Evolutionary conservation across 495 filamentous ascomycete genomes (phyloP), one percentile per base, ranked within the genome.

Genomic region (Podospora pseudocomata): DNA sequence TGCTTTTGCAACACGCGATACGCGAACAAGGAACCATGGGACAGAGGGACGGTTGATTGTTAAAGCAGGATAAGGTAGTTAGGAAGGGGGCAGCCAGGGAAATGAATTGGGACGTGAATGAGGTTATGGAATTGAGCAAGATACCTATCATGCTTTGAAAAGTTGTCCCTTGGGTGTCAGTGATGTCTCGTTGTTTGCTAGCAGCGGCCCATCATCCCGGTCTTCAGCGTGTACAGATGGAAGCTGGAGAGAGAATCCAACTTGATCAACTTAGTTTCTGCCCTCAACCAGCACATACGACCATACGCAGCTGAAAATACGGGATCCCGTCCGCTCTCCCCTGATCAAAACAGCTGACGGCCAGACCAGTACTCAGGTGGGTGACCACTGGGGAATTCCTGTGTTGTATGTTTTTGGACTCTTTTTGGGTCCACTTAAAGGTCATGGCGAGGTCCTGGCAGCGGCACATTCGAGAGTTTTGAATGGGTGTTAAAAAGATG

Each of bases 311-410:
- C 16, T 28, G 44, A 55, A 39, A 63, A 32, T 32, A 63, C 78
- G 81, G 80, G 76, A 80, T 81, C 81, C 82, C 80, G 81, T 83
- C 79, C 79, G 82, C 79, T 83, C 81, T 80, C 76, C 80, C 80
- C 73, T 82, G 77, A 75, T 77, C 39, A 49, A 49, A 49, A 49
- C 13, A 49, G 39, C 9, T 49, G 13, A 49, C 9, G 5, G 39
- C 5, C 39, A 16, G 39, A 49, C 9, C 2, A 49, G 39, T 49
- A 49, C 39, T 49, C 39, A 49, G 39, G 39, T 49, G 39, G 39
- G 39, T 49, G 39, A 49, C 39, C 39, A 49, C 39, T 49, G 39
- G 39, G 39, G 39, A 49, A 49, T 49, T 2, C 39, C 39, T 16
- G 5, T 49, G 39, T 49, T 49, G 39, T 49, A 49, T 49, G 39